phyloP scores from a whole-genome alignment of 2,329 filamentous ascomycete species.

The Apiospora phragmitis region DNA sequence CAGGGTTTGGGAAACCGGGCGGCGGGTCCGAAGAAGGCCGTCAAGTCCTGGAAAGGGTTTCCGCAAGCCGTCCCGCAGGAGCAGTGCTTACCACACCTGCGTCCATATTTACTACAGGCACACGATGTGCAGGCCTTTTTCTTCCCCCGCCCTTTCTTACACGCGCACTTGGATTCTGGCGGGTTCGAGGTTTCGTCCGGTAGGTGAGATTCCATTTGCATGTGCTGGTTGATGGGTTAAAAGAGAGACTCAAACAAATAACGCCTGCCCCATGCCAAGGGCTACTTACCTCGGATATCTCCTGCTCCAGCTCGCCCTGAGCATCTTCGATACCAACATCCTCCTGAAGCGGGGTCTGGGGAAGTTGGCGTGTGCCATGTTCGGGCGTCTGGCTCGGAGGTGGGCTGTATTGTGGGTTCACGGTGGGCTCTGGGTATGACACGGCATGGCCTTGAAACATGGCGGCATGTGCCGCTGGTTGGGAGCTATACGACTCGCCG shows the following conservation, averaged over 20 bases:
- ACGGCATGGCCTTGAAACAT: constrained; percentile 26
- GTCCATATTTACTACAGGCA: constrained; percentile 33
- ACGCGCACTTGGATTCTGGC: constrained; percentile 30
- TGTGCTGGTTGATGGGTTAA: constrained; percentile 18
- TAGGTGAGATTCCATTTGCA: constrained; percentile 27
- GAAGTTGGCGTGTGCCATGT: constrained; percentile 26
- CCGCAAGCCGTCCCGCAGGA: constrained; percentile 31
- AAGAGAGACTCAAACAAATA: not conserved
- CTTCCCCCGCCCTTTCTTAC: constrained; percentile 35
- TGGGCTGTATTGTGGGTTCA: constrained; percentile 32
- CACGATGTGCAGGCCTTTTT: constrained; percentile 35
- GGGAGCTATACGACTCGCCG: constrained; percentile 29
- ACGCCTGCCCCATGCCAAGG: not conserved
- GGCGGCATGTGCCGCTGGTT: constrained; percentile 26
- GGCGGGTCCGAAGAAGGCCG: constrained; percentile 32
- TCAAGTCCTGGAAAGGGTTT: constrained; percentile 34
- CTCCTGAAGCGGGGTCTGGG: constrained; percentile 25
- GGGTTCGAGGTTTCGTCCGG: constrained; percentile 26
- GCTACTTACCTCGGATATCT: constrained; percentile 16
- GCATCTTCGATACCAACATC: constrained; percentile 31
- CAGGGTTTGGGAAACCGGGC: constrained; percentile 30
- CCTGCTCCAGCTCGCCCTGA: constrained; percentile 33
- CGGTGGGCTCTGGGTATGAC: constrained; percentile 29
- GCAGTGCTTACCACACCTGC: constrained; percentile 29
- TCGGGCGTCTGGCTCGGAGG: constrained; percentile 13